Base-by-base conservation (phyloP, 495 filamentous ascomycete species). In the Echria macrotheca region DNA sequence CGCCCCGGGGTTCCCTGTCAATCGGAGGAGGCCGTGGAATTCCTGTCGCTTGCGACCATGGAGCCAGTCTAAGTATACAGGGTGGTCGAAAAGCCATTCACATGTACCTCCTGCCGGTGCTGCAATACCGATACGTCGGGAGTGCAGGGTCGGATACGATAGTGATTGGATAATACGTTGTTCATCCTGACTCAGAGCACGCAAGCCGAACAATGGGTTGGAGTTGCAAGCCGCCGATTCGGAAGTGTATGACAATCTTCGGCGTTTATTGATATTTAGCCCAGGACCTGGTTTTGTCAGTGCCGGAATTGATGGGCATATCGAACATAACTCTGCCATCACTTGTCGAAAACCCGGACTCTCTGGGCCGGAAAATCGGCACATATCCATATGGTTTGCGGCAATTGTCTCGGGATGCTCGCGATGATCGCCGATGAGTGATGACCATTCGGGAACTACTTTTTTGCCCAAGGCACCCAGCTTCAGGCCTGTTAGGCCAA, bases 381-480 rank as follows among this genome's bases (percentile, higher is more conserved):
- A 61, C 55, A 64, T 61, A 6, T 56, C 47, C 47, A 37, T 48
- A 24, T 64, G 59, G 28, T 61, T 43, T 7, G 55, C 52, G 15
- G 44, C 18, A 21, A 64, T 47, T 7, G 50, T 50, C 37, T 63
- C 56, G 22, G 54, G 54, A n/a, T 21, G 48, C 28, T 65, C 61
- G 10, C 47, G 31, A 21, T 47, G 14, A 40, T 58, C 49, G 28
- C 55, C 59, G 18, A 67, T 40, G 32, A 35, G 41, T 14, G 61
- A 63, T n/a, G 63, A 65, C 25, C 42, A 44, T 35, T 63, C 59
- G 2, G 61, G 53, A 22, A 65, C 62, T 28, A 67, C 60, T 54
- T 67, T 48, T 10, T 44, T 22, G n/a, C 36, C 23, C 4, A 43
- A 12, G 9, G 32, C 22, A 12, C 39, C 45, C 2, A 55, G 31